Evolutionary conservation across 805 yeast genomes (phyloP).

Genomic region (Metschnikowia henanensis): DNA sequence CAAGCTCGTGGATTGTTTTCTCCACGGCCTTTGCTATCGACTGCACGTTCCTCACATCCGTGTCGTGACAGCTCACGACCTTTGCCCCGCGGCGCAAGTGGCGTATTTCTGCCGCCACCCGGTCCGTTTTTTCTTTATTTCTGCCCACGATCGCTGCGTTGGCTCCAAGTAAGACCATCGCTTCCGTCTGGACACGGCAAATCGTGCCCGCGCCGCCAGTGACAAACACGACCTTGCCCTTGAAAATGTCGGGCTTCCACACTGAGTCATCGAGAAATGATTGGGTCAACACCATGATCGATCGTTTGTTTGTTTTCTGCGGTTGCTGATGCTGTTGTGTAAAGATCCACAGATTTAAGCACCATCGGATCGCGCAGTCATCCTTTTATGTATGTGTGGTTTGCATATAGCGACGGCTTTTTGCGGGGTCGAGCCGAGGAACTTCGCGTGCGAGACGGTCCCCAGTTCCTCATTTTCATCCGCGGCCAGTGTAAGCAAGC

Average conservation of each 20-base stretch:
- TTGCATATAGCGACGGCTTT: slow-evolving; percentile 5
- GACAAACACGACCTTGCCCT: slow-evolving; percentile 32
- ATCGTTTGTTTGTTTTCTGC: not conserved
- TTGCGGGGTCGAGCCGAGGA: slow-evolving; percentile 18
- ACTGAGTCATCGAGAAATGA: slow-evolving; percentile 21
- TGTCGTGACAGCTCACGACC: slow-evolving; percentile 24
- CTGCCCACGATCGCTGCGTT: slow-evolving; percentile 31
- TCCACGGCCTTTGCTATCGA: slow-evolving; percentile 26
- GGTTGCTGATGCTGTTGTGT: too few relatives aligned
- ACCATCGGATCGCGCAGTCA: not conserved
- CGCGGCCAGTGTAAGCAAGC: not conserved
- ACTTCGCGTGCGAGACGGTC: not conserved
- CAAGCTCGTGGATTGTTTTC: slow-evolving; percentile 30
- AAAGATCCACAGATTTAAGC: too few relatives aligned
- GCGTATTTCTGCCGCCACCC: slow-evolving; percentile 25
- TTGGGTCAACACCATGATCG: slow-evolving; percentile 19
- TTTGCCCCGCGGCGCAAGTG: slow-evolving; percentile 25
- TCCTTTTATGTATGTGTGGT: not conserved
- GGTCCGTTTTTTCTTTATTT: slow-evolving; percentile 25
- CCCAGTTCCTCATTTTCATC: not conserved
- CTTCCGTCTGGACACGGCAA: slow-evolving; percentile 31
- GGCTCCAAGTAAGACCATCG: slow-evolving; percentile 29
- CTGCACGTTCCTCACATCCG: slow-evolving; percentile 26
- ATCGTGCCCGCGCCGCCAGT: slow-evolving; percentile 34
- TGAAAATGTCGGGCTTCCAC: slow-evolving; percentile 28